Evolutionary conservation across 306 rosid genomes (phyloP).

Genomic region (Boehmeria nivea): DNA sequence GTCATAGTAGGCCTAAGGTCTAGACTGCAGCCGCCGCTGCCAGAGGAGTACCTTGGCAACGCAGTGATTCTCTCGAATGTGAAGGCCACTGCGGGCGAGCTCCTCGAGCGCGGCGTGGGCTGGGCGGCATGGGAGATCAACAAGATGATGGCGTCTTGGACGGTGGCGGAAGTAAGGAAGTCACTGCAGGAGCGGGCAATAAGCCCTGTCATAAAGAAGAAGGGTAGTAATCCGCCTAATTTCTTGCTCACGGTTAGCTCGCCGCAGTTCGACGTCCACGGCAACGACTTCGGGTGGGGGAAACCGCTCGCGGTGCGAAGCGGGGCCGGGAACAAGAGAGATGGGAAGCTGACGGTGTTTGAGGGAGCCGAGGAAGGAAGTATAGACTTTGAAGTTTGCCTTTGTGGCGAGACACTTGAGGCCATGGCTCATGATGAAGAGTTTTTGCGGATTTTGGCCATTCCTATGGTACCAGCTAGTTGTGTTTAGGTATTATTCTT

Average conservation of each 20-base stretch:
- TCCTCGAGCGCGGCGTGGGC: conserved; percentile 20
- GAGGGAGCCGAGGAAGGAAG: conserved; percentile 40
- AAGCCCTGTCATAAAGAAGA: not conserved
- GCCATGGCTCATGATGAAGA: not conserved
- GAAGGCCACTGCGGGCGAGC: conserved; percentile 23
- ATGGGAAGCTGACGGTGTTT: conserved; percentile 28
- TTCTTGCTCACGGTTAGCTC: conserved; percentile 22
- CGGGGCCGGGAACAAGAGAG: not conserved
- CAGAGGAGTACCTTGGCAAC: conserved; percentile 31
- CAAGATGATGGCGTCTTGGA: conserved; percentile 16
- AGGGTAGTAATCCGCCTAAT: not conserved
- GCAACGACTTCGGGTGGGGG: conserved; percentile 32
- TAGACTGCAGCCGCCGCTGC: conserved; percentile 21
- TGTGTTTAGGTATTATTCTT: too few species aligned
- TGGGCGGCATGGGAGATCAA: conserved; percentile 31
- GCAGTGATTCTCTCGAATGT: not conserved
- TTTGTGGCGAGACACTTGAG: not conserved
- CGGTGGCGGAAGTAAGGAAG: conserved; percentile 6
- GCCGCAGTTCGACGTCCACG: conserved; percentile 36
- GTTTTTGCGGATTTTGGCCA: too few species aligned
- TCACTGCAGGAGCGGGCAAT: conserved; percentile 25
- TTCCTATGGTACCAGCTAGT: too few species aligned
- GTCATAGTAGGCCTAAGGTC: not conserved
- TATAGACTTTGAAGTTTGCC: conserved; percentile 17
- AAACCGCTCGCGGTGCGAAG: not conserved